Percentiles rank a stretch among this genome's conserved stretches.
Evolutionary conservation across 2,329 filamentous ascomycete genomes (phyloP).

Genomic region (Pleurostoma richardsiae): DNA sequence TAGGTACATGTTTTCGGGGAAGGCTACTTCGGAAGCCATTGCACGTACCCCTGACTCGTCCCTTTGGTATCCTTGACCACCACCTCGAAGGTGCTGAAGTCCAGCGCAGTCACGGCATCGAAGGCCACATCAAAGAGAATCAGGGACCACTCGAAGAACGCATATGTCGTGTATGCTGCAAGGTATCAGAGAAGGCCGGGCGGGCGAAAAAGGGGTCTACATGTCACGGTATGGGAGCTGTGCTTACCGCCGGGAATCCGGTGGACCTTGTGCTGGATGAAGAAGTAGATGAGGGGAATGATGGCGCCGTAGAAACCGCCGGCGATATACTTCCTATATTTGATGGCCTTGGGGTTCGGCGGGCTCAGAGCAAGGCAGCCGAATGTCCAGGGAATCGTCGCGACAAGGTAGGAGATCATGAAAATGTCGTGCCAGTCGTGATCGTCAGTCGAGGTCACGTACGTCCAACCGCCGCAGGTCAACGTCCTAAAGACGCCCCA

Average conservation of each 20-base stretch:
- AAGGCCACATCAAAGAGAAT: slow-evolving; percentile 95
- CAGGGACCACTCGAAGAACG: slow-evolving; percentile 96
- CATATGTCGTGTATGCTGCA: slow-evolving; percentile 90
- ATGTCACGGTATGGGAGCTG: no score
- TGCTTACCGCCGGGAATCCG: slow-evolving; percentile 81
- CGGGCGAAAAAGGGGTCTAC: no score
- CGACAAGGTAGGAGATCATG: slow-evolving; percentile 97
- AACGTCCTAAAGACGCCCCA: slow-evolving; percentile 84
- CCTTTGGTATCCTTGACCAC: slow-evolving; percentile 86
- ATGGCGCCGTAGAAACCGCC: slow-evolving; percentile 85
- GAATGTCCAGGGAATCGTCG: slow-evolving; percentile 90
- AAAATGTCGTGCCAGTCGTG: slow-evolving; percentile 99
- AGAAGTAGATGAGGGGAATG: slow-evolving; percentile 89
- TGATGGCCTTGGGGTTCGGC: slow-evolving; percentile 74
- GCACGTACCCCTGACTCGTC: slow-evolving; percentile 95
- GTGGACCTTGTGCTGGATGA: slow-evolving; percentile 98
- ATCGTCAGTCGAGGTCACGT: slow-evolving; percentile 95
- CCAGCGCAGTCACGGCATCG: slow-evolving; percentile 87
- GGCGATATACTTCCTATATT: slow-evolving; percentile 83
- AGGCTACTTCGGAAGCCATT: slow-evolving; percentile 83
- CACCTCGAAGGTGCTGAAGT: slow-evolving; percentile 86
- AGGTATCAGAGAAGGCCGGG: background rate
- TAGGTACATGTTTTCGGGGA: slow-evolving; percentile 2
- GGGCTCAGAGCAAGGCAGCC: slow-evolving; percentile 88
- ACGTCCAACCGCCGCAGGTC: slow-evolving; percentile 97